phyloP scores from a whole-genome alignment of 2,329 filamentous ascomycete genomes.

The Graphilbum ipis-grandicollis region DNA sequence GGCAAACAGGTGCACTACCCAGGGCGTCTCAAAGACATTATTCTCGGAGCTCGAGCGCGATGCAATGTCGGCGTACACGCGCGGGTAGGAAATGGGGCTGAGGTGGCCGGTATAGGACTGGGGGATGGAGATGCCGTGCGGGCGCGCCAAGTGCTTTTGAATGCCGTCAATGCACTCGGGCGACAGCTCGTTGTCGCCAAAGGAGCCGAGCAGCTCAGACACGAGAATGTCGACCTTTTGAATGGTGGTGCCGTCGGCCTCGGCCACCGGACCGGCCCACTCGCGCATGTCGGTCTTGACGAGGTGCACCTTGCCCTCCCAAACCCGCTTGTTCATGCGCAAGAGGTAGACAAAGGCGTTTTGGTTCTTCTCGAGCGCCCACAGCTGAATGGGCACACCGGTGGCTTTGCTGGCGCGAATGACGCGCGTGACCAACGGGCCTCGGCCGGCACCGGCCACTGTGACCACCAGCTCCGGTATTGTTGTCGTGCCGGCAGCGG shows the following conservation, averaged over 20 bases:
- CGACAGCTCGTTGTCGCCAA: constrained; percentile 91
- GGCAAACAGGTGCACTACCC: constrained; percentile 83
- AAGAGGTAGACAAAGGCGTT: constrained; percentile 91
- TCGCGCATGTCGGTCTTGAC: constrained; percentile 95
- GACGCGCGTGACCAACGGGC: constrained; percentile 77
- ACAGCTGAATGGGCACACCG: constrained; percentile 65
- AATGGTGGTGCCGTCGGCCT: constrained; percentile 28
- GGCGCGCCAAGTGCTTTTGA: constrained; percentile 64
- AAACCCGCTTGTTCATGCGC: constrained; percentile 66
- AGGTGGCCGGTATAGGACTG: constrained; percentile 85
- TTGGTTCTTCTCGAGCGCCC: constrained; percentile 94
- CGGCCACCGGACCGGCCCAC: constrained; percentile 64
- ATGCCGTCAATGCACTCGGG: constrained; percentile 91
- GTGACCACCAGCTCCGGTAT: constrained; percentile 50
- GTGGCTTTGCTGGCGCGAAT: constrained; percentile 62
- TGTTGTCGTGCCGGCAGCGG: constrained; percentile 1
- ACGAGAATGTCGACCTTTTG: constrained; percentile 79
- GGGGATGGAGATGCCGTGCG: constrained; percentile 83
- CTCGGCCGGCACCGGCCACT: constrained; percentile 83
- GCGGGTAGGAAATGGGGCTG: constrained; percentile 79
- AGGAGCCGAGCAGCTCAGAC: constrained; percentile 86
- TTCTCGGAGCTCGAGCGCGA: constrained; percentile 42
- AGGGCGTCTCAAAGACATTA: constrained; percentile 74
- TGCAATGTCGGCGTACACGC: constrained; percentile 65
- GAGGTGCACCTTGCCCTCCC: constrained; percentile 65